Evolutionary conservation across 352 stramenopile genomes (phyloP).

Genomic region (Phytophthora citricola): DNA sequence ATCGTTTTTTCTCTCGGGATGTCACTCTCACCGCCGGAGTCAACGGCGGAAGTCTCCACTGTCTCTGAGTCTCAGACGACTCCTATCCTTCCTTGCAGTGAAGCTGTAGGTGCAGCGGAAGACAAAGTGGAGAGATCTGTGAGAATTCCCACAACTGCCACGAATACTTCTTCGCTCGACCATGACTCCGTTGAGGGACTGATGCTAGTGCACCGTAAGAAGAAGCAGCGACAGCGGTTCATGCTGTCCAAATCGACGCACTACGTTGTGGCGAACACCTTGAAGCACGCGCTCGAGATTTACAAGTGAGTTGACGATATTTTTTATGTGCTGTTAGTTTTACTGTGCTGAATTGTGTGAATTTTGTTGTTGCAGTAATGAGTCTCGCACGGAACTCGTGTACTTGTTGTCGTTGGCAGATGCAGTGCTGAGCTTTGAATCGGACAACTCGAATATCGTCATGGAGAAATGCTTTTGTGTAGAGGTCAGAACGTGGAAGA

Average conservation of each 20-base stretch:
- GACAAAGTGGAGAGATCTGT: not conserved
- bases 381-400: slow-evolving; percentile 54
- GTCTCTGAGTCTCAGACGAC: slow-evolving; percentile 13
- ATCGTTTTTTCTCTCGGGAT: slow-evolving; percentile 10
- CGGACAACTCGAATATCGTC: slow-evolving; percentile 70
- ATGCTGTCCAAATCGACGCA: slow-evolving; percentile 45
- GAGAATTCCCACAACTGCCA: slow-evolving; percentile 18
- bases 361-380: slow-evolving; percentile 38
- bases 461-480: slow-evolving; percentile 84
- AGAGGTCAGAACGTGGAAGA: slow-evolving; percentile 75
- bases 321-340: slow-evolving; percentile 2
- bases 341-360: not conserved
- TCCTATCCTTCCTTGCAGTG: not conserved
- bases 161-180: slow-evolving; percentile 43
- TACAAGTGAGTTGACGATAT: slow-evolving; percentile 45
- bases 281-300: slow-evolving; percentile 64
- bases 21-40: slow-evolving; percentile 5
- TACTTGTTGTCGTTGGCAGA: slow-evolving; percentile 70
- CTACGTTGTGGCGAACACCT: slow-evolving; percentile 61
- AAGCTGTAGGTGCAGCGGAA: slow-evolving; percentile 1
- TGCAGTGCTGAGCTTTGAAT: slow-evolving; percentile 68
- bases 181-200: slow-evolving; percentile 53
- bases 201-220: slow-evolving; percentile 77
- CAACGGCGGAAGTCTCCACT: slow-evolving; percentile 11
- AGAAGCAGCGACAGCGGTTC: slow-evolving; percentile 62